Base-by-base conservation (phyloP, 2,329 filamentous ascomycete species). In the Emydomyces testavorans region DNA sequence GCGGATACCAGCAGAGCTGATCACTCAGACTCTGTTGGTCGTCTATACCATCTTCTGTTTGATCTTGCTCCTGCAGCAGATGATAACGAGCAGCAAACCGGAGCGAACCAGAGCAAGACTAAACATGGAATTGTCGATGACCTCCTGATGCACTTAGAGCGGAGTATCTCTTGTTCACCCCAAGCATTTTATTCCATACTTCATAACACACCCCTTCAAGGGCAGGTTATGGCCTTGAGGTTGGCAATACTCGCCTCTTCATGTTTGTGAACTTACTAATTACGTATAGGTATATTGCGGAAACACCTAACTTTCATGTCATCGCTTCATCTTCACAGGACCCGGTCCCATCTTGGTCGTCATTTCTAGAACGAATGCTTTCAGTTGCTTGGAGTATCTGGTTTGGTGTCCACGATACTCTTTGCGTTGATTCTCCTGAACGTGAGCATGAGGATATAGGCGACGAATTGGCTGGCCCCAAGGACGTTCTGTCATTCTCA, bases 341-440 rank as follows among this genome's bases (percentile, higher is more conserved):
- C 8, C 28, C 50, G 2, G 50, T 52, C 1, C 36, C 60, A 3
- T 49, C 53, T 8, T 69, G 66, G 66, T 56, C 53, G 32, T 50
- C 50, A 23, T 52, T 62, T 3, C 63, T 69, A 38, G 52, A 58
- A 7, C 74, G 77, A 2, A 73, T 88, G 1, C 67, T 85, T 10
- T 57, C 60, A 1, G 72, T 75, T 51, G 83, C 87, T 50, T 67
- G 73, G 41, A 72, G 75, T n/a, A 77, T 94, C 5, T 98, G 92
- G 92, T 58, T 67, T 0, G 75, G 78, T 21, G 86, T 95, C 4
- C 78, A 77, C 56, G 75, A 80, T 45, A 78, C 93, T 3, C 75
- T 98, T 0, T 98, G 92, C 59, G 83, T 94, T 53, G 92, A 95
- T 65, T 94, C 92, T 1, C 92, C 93, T 0, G 92, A 98, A 66